These are phyloP conservation scores for Lactarius trivialis DNA, from an alignment of 768 basidiomycete genomes.

Conservation along the genomic window DNA sequence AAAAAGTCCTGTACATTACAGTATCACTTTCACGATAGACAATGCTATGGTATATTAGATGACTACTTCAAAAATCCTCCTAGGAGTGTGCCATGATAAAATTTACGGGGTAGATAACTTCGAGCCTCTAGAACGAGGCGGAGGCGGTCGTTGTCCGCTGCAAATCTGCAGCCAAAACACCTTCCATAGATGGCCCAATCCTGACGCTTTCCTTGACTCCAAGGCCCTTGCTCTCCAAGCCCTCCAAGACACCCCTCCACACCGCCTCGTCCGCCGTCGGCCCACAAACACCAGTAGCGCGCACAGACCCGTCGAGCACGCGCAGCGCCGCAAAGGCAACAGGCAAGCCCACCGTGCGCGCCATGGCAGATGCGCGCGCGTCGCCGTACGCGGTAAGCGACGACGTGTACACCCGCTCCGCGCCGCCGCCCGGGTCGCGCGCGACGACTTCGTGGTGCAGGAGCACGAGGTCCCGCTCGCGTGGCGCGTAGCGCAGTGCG, in stretches of 20 bases:
- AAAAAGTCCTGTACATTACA: background rate
- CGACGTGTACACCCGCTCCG: conserved; percentile 57
- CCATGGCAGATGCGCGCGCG: conserved; percentile 68
- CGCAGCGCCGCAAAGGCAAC: conserved; percentile 75
- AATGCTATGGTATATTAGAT: background rate
- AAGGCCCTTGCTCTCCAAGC: conserved; percentile 46
- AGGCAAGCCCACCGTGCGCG: conserved; percentile 83
- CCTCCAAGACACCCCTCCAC: conserved; percentile 54
- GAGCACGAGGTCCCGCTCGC: conserved; percentile 83
- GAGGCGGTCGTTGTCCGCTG: conserved; percentile 2
- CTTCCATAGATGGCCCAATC: conserved; percentile 41
- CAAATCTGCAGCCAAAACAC: conserved; percentile 15
- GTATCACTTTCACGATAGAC: background rate
- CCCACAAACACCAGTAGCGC: conserved; percentile 56
- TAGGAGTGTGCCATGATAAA: background rate
- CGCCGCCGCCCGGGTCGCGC: conserved; percentile 21
- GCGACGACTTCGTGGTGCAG: conserved; percentile 79
- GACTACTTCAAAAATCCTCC: background rate
- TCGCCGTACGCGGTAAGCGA: conserved; percentile 59
- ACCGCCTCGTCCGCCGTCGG: conserved; percentile 55
- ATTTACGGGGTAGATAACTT: background rate
- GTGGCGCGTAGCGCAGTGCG: conserved; percentile 58
- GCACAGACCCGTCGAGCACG: conserved; percentile 52
- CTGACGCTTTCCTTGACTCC: conserved; percentile 35
- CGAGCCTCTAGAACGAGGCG: background rate